phyloP scores from a whole-genome alignment of 2,329 filamentous ascomycete species.

The Fusarium sp. region DNA sequence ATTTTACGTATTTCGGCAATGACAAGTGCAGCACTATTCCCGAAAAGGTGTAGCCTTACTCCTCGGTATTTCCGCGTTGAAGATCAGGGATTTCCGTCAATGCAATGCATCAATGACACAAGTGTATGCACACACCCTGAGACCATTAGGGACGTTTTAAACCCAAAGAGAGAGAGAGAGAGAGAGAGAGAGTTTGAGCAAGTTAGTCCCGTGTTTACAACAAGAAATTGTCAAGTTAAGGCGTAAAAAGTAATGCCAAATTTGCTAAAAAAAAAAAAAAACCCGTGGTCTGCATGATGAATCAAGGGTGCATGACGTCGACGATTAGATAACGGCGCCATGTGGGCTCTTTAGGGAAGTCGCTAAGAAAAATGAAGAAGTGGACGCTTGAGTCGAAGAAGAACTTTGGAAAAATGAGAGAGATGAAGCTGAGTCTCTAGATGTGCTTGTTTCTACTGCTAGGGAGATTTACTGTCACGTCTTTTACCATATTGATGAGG shows the following conservation, averaged over 20 bases:
- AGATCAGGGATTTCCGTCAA: constrained; percentile 35
- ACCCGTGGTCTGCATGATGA: constrained; percentile 14
- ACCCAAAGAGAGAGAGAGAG: constrained; percentile 3
- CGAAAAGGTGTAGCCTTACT: constrained; percentile 3
- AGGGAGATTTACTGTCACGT: constrained; percentile 12
- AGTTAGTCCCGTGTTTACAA: constrained; percentile 19
- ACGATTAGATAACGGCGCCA: constrained; percentile 20
- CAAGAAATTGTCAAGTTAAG: constrained; percentile 7
- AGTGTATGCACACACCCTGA: constrained; percentile 9
- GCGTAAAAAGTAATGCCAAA: constrained; percentile 3
- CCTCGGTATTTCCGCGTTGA: constrained; percentile 36
- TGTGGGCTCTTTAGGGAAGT: constrained; percentile 11
- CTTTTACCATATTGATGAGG: not conserved
- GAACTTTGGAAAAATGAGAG: not conserved
- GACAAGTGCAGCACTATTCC: constrained; percentile 27
- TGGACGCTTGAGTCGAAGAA: constrained; percentile 15
- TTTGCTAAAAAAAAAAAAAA: not conserved
- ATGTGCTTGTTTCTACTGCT: constrained; percentile 15
- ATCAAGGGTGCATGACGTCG: constrained; percentile 35
- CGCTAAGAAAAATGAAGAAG: not conserved
- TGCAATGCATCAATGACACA: constrained; percentile 12
- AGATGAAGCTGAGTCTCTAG: constrained; percentile 1
- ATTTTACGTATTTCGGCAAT: constrained; percentile 22
- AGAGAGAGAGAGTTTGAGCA: constrained; percentile 20
- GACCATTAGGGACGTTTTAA: not conserved